Percentiles rank a stretch among this genome's conserved stretches.
Evolutionary conservation across 1,284 basidiomycete species (phyloP).

Genomic region (Papiliotrema nemorosa): DNA sequence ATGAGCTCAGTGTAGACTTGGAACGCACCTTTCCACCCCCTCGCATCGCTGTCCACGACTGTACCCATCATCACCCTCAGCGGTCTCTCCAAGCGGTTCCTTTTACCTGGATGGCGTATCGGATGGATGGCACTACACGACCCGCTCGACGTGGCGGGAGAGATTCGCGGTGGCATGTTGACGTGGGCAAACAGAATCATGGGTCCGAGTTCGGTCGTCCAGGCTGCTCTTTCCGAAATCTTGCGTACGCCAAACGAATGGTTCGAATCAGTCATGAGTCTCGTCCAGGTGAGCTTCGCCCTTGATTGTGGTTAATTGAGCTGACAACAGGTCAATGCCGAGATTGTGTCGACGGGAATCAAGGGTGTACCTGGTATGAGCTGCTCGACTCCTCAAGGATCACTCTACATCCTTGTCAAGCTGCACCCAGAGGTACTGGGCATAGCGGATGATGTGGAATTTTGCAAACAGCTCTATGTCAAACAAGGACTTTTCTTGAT

Average conservation of each 20-base stretch:
- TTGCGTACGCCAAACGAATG: conserved; percentile 39
- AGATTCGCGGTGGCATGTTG: conserved; percentile 27
- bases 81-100: conserved; percentile 48
- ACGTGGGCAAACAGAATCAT: conserved; percentile 41
- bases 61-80: conserved; percentile 45
- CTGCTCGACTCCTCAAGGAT: conserved; percentile 35
- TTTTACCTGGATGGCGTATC: conserved; percentile 45
- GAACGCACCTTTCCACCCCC: conserved; percentile 35
- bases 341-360: conserved; percentile 30
- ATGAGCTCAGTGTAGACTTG: conserved; percentile 18
- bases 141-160: conserved; percentile 34
- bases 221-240: conserved; percentile 42
- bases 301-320: background rate
- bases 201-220: conserved; percentile 43
- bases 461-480: conserved; percentile 37
- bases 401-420: conserved; percentile 45
- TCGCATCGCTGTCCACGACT: conserved; percentile 35
- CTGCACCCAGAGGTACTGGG: conserved; percentile 28
- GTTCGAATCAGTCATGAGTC: conserved; percentile 37
- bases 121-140: conserved; percentile 48
- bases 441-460: conserved; percentile 33
- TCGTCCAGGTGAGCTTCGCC: conserved; percentile 25
- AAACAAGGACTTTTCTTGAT: conserved; percentile 46
- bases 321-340: conserved; percentile 19
- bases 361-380: conserved; percentile 33